phyloP scores from a whole-genome alignment of 108 stramenopile genomes.

The Hondaea fermentalgiana region DNA sequence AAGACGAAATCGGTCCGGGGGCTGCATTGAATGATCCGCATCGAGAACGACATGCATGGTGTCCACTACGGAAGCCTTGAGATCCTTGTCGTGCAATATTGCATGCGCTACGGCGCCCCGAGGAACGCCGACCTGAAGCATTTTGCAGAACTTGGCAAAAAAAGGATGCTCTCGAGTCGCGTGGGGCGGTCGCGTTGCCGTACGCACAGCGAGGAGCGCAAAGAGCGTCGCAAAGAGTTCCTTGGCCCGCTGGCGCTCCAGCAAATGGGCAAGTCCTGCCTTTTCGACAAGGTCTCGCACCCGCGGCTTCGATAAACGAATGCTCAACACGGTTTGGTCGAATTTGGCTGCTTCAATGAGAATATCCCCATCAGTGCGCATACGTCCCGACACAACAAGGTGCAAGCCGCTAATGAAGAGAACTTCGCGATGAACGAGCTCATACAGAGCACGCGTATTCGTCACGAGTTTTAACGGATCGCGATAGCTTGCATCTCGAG shows the following conservation, averaged over 20 bases:
- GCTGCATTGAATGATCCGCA: neutral
- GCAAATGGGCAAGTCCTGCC: neutral
- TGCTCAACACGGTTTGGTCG: neutral
- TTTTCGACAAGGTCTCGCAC: neutral
- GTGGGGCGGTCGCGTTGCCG: neutral
- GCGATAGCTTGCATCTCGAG: neutral
- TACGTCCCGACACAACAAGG: neutral
- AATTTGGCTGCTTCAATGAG: neutral
- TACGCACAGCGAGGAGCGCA: neutral
- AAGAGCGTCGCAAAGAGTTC: neutral
- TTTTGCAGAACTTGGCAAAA: neutral
- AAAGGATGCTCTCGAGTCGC: neutral
- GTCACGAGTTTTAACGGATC: neutral
- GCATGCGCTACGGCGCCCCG: neutral
- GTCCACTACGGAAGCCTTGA: neutral
- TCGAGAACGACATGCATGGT: neutral
- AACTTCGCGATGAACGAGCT: neutral
- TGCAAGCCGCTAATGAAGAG: neutral
- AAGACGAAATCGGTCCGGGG: neutral
- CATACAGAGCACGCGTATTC: neutral
- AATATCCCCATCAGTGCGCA: neutral
- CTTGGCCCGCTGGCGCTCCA: neutral
- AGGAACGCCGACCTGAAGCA: conserved; percentile 1
- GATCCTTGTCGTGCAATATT: neutral
- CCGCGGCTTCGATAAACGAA: neutral